Percentiles rank a stretch among this genome's conserved stretches.
These are phyloP conservation scores for Leishmania aethiopica DNA, from an alignment of 208 protist species.

Conservation along the genomic window DNA sequence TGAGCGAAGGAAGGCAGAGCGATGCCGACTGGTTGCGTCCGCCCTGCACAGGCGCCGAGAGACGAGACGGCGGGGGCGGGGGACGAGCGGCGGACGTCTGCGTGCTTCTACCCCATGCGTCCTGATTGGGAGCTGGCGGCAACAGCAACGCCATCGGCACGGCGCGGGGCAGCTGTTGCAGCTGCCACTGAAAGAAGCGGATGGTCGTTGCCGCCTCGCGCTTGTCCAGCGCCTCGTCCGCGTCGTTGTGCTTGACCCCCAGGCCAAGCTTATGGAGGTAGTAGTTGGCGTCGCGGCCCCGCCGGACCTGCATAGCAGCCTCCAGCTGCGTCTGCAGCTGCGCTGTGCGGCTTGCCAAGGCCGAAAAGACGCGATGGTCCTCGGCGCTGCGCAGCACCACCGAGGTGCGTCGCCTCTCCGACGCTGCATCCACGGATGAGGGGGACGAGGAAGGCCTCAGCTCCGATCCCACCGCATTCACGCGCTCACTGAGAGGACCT, in stretches of 20 bases:
- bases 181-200: conserved; percentile 2
- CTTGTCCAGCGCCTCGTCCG: neutral
- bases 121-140: neutral
- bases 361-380: conserved; percentile 47
- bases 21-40: neutral
- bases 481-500: neutral
- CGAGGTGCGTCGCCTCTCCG: neutral
- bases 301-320: conserved; percentile 31
- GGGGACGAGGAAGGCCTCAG: neutral
- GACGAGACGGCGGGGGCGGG: neutral
- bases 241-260: conserved; percentile 13
- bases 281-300: conserved; percentile 54
- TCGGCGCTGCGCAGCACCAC: conserved; percentile 37
- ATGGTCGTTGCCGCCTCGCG: neutral
- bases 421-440: neutral
- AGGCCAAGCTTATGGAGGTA: conserved; percentile 51
- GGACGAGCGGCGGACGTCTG: neutral
- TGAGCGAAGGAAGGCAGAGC: neutral
- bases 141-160: conserved; percentile 10
- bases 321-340: conserved; percentile 60
- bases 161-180: conserved; percentile 10
- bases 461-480: neutral
- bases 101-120: neutral
- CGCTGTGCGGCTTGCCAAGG: conserved; percentile 57
- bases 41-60: neutral